Evolutionary conservation across 148 eudicot species (phyloP), one percentile per base, ranked within the genome.

Genomic region (Euryodendron excelsum): DNA sequence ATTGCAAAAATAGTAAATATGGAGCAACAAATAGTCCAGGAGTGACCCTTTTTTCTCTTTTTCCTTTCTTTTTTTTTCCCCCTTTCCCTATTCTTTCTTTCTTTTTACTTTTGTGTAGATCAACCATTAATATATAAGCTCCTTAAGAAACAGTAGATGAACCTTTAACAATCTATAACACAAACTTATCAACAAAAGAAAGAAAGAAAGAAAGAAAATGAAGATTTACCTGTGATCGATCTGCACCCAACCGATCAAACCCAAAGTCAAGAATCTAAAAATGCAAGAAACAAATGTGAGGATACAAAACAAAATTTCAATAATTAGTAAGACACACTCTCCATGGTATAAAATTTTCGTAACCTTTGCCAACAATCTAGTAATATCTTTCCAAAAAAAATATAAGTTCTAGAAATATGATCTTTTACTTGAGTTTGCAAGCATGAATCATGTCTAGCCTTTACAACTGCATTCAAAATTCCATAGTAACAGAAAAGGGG

Each of bases 231-330:
- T 86, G 83, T 77, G 91, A 82, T 60, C 86, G 88, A 84, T 88
- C 88, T 37, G 94, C 98, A 75, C 99, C 99, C 91, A 96, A 78
- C 52, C 99, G 90, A 83, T 96, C 97, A 69, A 96, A 96, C 60
- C 92, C 99, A 78, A 96, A 96, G 89, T 96, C 99, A 81, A 96
- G 99, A 84, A 96, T 85, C 99, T 93, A 84, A 55, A 80, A 82
- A 66, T 28, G 33, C 66, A 81, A 78, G 72, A 75, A 56, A 47
- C 4, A 69, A 47, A 65, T 41, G 31, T 52, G 23, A 78, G 65
- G 56, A n/a, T 23, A 41, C 13, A 75, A n/a, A 78, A 58, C 36
- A 31, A 37, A 45, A 59, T 17, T 2, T 1, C 65, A 2, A 65
- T 52, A 18, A 78, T 33, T 50, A 71, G 20, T 17, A 25, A 69